Conservation (phyloP, 495 filamentous ascomycete species). For the Hypoxylon trugodes region DNA sequence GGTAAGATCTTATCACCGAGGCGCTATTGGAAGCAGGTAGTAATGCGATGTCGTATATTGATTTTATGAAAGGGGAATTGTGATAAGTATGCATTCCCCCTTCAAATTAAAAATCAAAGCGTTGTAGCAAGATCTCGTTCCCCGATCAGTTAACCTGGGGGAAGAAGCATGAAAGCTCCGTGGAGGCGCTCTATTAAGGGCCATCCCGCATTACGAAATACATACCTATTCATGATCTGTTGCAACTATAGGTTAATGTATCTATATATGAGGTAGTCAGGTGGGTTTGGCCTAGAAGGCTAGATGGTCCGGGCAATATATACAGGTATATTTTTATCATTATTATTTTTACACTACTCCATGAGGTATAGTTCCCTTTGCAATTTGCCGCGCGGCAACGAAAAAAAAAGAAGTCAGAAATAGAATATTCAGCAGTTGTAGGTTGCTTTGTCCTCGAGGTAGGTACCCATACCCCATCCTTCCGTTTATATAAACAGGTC, state of each 20-base stretch:
- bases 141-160: constrained; percentile 20
- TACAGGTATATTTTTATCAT: constrained; percentile 12
- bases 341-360: constrained; percentile 1
- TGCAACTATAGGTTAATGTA: no score
- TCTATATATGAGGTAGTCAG: no score
- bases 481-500: constrained; percentile 8
- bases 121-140: constrained; percentile 21
- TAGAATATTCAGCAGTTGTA: constrained; percentile 3
- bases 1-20: constrained; percentile 30
- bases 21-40: constrained; percentile 23
- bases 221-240: no score
- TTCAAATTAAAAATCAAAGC: constrained; percentile 5
- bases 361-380: constrained; percentile 21
- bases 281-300: no score
- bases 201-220: no score
- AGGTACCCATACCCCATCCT: not conserved
- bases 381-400: constrained; percentile 40
- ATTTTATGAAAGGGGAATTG: not conserved
- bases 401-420: no score
- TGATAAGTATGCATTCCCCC: constrained; percentile 14
- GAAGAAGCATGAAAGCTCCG: constrained; percentile 5
- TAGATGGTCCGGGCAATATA: no score
- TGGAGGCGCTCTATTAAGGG: no score
- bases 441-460: not conserved
- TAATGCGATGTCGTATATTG: constrained; percentile 7